phyloP scores from a whole-genome alignment of 2,329 filamentous ascomycete genomes.

The Ceratocystis variospora region DNA sequence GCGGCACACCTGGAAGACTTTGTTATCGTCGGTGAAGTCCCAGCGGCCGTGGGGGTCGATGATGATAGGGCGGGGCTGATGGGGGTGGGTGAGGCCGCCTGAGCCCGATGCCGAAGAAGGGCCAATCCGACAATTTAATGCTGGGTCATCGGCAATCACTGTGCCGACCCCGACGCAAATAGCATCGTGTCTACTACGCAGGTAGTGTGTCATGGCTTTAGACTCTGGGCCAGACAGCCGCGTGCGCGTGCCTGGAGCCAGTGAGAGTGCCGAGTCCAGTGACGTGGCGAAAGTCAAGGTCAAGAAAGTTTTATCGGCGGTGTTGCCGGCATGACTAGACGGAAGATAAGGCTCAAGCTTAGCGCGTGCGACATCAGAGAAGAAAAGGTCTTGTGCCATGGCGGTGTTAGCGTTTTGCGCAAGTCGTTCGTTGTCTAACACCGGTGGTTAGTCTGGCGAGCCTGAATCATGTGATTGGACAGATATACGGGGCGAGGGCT shows the following conservation, averaged over 20 bases:
- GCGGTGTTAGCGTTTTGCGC: background rate
- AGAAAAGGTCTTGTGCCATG: constrained; percentile 28
- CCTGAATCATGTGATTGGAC: too few relatives aligned
- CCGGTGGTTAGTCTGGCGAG: background rate
- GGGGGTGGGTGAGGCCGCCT: background rate
- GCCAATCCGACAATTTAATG: constrained; percentile 65
- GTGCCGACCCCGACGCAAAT: constrained; percentile 80
- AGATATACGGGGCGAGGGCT: too few relatives aligned
- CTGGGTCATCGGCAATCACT: constrained; percentile 70
- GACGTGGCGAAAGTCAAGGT: constrained; percentile 87
- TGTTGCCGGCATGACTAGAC: constrained; percentile 5
- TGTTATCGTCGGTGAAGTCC: constrained; percentile 45
- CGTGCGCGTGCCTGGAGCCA: constrained; percentile 68
- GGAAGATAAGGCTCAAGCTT: constrained; percentile 28
- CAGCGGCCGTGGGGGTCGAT: constrained; percentile 69
- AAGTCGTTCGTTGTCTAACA: background rate
- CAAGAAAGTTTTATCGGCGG: constrained; percentile 33
- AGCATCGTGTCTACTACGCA: constrained; percentile 68
- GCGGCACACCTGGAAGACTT: constrained; percentile 51
- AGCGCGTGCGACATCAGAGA: constrained; percentile 25
- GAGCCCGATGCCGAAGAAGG: constrained; percentile 26
- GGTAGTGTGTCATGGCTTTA: constrained; percentile 86
- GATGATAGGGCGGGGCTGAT: constrained; percentile 67
- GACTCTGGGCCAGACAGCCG: constrained; percentile 67
- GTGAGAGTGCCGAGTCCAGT: constrained; percentile 66